Base-by-base conservation (phyloP, 495 filamentous ascomycete species). In the Paragyromitra xinjiangensis region DNA sequence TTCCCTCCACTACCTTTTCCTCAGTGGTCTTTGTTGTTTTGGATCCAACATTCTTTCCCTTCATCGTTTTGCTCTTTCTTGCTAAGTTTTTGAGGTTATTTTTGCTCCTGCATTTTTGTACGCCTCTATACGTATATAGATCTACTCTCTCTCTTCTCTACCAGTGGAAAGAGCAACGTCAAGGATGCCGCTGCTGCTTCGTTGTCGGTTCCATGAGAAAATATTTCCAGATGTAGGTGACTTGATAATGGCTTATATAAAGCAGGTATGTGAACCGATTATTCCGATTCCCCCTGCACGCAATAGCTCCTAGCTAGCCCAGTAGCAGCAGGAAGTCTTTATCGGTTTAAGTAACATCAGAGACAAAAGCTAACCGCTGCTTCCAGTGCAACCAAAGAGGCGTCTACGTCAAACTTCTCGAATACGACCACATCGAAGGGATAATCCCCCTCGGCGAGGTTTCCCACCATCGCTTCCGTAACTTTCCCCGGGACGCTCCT, bases 401-500 rank as follows among this genome's bases (percentile, higher is more conserved):
- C 81, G 95, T 95, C 79, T 97, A 98, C 83, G 95, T 98, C 81
- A 98, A 99, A 86, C 90, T 99, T 37, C 91, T 99, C 79, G 95
- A 99, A 86, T 99, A 98, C 84, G 94, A 97, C 84, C 95, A 97
- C 85, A 98, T 98, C 84, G 96, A 98, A 84, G 96, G 96, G 87
- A 98, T 98, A 95, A 98, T 98, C 75, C 87, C 97, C 55, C 91
- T 97, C 73, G 94, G 91, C 78, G 95, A 99, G 84, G 88, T 98
- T 45, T 98, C 95, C 16, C 88, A 94, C 85, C 90, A 94, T 84
- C 93, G 94, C 88, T 97, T 98, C 80, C 87, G 95, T 8, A 39
- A 39, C 89, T 97, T 97, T 34, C 29, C 29, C 29, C 29, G 82
- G 95, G 97, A 98, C 97, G 81, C 91, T 94, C 62, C 94, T 48